phyloP scores from a whole-genome alignment of 768 basidiomycete genomes.

The Mycena albidolilacea region DNA sequence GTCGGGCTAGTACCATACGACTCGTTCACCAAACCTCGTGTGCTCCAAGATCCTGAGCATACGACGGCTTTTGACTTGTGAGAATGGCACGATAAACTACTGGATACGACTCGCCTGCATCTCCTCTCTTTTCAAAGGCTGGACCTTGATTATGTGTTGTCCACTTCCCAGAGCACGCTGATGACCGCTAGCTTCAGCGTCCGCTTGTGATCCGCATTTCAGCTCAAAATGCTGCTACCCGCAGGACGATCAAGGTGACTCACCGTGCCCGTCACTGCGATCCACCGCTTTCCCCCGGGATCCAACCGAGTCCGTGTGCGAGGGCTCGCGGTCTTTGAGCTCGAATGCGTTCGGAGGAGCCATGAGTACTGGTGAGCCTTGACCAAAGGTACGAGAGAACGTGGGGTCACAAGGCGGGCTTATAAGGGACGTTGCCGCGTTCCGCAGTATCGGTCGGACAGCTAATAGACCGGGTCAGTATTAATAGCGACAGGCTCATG shows the following conservation, averaged over 20 bases:
- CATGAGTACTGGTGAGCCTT: slow-evolving; percentile 8
- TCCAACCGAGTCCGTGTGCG: slow-evolving; percentile 12
- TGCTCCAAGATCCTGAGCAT: slow-evolving; percentile 90
- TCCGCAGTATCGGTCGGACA: slow-evolving; percentile 13
- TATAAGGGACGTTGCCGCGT: slow-evolving; percentile 26
- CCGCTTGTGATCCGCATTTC: background rate
- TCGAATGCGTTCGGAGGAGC: slow-evolving; percentile 14
- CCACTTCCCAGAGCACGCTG: background rate
- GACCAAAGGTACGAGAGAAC: background rate
- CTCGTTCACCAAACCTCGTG: slow-evolving; percentile 57
- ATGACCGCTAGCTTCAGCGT: slow-evolving; percentile 2
- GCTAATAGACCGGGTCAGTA: background rate
- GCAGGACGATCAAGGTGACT: background rate
- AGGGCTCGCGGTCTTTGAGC: slow-evolving; percentile 21
- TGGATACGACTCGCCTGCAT: slow-evolving; percentile 76
- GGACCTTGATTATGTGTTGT: slow-evolving; percentile 79
- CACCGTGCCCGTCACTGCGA: slow-evolving; percentile 12
- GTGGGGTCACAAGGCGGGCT: slow-evolving; percentile 2
- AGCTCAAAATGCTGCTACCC: background rate
- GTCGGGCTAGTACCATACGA: background rate
- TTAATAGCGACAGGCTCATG: background rate
- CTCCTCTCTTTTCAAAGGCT: slow-evolving; percentile 86
- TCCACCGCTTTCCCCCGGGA: slow-evolving; percentile 30
- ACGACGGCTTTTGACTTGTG: slow-evolving; percentile 75
- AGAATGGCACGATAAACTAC: slow-evolving; percentile 16